phyloP scores from a whole-genome alignment of 352 stramenopile species.

The Globisporangium alternatum region DNA sequence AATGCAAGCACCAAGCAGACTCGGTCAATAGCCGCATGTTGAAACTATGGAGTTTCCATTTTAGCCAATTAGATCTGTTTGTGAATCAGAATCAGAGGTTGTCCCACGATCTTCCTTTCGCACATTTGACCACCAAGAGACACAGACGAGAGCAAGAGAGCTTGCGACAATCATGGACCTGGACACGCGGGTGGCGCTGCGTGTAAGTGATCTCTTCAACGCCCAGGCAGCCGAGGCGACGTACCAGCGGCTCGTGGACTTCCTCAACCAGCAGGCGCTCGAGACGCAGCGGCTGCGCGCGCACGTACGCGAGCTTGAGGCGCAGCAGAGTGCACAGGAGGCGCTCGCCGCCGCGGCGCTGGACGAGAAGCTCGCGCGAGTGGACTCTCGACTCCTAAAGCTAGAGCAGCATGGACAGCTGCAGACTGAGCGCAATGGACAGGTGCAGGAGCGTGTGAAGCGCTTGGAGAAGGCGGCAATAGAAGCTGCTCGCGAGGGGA shows the following conservation, averaged over 20 bases:
- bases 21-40: neutral
- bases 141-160: neutral
- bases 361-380: neutral
- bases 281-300: conserved; percentile 32
- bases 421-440: neutral
- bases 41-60: neutral
- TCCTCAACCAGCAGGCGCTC: conserved; percentile 55
- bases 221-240: conserved; percentile 42
- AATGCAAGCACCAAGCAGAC: neutral
- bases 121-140: neutral
- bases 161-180: neutral
- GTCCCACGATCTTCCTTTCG: conserved; percentile 1
- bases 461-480: conserved; percentile 19
- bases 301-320: conserved; percentile 28
- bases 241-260: conserved; percentile 55
- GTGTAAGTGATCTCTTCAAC: conserved; percentile 52
- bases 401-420: conserved; percentile 4
- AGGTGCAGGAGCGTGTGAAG: conserved; percentile 4
- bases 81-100: neutral
- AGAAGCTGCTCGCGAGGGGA: conserved; percentile 19
- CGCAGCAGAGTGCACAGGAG: conserved; percentile 19
- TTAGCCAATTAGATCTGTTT: neutral
- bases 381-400: conserved; percentile 10
- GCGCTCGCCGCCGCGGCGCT: neutral
- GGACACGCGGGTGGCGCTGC: neutral